Evolutionary conservation across 176 grass and related monocot species (phyloP).

Genomic region (Rhynchospora tenuis): DNA sequence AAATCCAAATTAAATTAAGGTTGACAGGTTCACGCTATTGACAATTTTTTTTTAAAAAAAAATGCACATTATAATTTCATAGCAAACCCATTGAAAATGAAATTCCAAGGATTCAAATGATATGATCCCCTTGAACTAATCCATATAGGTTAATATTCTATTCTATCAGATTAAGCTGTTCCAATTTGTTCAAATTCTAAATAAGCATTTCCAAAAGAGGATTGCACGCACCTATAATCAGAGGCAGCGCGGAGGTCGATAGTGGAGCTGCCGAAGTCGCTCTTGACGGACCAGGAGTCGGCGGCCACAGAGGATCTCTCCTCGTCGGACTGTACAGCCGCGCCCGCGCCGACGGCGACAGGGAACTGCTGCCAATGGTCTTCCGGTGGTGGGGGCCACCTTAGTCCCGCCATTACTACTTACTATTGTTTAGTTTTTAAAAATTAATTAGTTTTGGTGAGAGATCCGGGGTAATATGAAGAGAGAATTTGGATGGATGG

Average conservation of each 20-base stretch:
- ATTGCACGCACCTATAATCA: slow-evolving; percentile 54
- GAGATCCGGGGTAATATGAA: slow-evolving; percentile 10
- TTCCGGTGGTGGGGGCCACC: slow-evolving; percentile 73
- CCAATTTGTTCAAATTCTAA: background rate
- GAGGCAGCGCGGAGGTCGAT: slow-evolving; percentile 36
- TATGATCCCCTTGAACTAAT: too few relatives aligned
- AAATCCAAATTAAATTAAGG: background rate
- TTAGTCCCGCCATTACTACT: slow-evolving; percentile 57
- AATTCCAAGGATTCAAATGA: background rate
- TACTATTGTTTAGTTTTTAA: background rate
- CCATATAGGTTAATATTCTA: too few relatives aligned
- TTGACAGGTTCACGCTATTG: background rate
- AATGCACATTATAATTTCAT: background rate
- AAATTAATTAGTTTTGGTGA: background rate
- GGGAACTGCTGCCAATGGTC: slow-evolving; percentile 47
- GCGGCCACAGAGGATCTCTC: slow-evolving; percentile 83
- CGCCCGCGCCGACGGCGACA: slow-evolving; percentile 9
- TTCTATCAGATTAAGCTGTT: background rate
- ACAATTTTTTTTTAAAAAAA: background rate
- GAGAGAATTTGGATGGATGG: background rate
- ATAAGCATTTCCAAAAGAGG: background rate
- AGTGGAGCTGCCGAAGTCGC: slow-evolving; percentile 76
- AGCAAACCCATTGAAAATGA: background rate
- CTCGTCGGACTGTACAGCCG: slow-evolving; percentile 47
- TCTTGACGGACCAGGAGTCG: slow-evolving; percentile 95